These are phyloP conservation scores for Ustilago sp. DNA, from an alignment of 1,284 basidiomycete species.

Conservation along the genomic window DNA sequence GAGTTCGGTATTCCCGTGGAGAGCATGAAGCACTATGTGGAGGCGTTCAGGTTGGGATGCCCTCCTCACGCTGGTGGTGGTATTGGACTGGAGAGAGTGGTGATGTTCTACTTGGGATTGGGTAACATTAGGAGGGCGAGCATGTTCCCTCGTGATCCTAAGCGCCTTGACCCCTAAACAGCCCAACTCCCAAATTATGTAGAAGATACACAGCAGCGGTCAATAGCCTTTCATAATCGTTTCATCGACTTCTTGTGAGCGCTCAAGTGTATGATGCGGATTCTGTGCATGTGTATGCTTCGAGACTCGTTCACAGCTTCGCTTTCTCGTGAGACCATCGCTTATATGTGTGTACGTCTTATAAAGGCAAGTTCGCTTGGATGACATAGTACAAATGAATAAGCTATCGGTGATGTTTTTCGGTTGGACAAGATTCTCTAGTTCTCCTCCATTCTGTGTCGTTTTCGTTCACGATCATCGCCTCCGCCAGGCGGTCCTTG, in stretches of 20 bases:
- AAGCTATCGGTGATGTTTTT: not conserved
- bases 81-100: constrained; percentile 85
- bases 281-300: too few species aligned
- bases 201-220: not conserved
- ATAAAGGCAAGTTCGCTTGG: not conserved
- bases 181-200: too few species aligned
- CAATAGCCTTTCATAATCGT: too few species aligned
- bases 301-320: too few species aligned
- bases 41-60: constrained; percentile 93
- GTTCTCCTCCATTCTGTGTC: constrained; percentile 57
- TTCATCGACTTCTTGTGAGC: too few species aligned
- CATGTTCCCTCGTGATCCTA: constrained; percentile 81
- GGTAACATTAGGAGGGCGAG: constrained; percentile 94
- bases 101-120: constrained; percentile 80
- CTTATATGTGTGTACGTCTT: too few species aligned
- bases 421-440: not conserved
- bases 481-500: constrained; percentile 1
- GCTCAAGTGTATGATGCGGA: too few species aligned
- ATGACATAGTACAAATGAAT: not conserved
- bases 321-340: too few species aligned
- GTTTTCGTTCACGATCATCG: constrained; percentile 54
- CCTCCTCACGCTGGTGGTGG: constrained; percentile 79
- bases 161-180: constrained; percentile 66
- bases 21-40: constrained; percentile 88
- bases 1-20: constrained; percentile 80